Conservation (phyloP, 192 early-diverging fungal species). For the Coemansia sp. region DNA sequence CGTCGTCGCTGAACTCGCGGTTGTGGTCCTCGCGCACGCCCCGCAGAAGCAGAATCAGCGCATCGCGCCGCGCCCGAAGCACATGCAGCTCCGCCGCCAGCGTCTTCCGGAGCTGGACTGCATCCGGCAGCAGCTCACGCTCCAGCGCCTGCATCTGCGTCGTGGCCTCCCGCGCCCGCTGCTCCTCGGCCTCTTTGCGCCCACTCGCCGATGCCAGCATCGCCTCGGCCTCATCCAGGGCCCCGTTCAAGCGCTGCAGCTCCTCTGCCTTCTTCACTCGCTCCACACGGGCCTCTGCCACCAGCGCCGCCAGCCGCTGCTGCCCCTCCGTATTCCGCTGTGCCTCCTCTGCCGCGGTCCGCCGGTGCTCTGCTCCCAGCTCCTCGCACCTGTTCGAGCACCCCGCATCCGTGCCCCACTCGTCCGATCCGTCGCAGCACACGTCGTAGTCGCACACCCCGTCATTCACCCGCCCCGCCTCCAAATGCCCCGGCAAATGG, state of each 20-base stretch:
- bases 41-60: slow-evolving; percentile 20
- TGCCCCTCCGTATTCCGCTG: slow-evolving; percentile 13
- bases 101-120: slow-evolving; percentile 16
- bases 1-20: slow-evolving; percentile 67
- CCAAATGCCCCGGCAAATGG: slow-evolving; percentile 62
- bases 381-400: slow-evolving; percentile 78
- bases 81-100: slow-evolving; percentile 19
- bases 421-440: slow-evolving; percentile 96
- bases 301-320: slow-evolving; percentile 9
- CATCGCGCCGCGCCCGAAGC: slow-evolving; percentile 19
- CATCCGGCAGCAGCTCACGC: slow-evolving; percentile 17
- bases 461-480: slow-evolving; percentile 78
- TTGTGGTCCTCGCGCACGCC: slow-evolving; percentile 61
- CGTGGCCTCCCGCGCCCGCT: slow-evolving; percentile 12
- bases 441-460: slow-evolving; percentile 83
- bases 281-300: slow-evolving; percentile 17
- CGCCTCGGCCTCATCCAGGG: slow-evolving; percentile 7
- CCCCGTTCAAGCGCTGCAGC: slow-evolving; percentile 2
- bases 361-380: slow-evolving; percentile 47
- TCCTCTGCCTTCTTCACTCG: slow-evolving; percentile 13
- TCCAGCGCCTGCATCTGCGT: slow-evolving; percentile 23
- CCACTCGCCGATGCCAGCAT: slow-evolving; percentile 24
- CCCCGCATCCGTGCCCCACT: slow-evolving; percentile 51
- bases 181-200: slow-evolving; percentile 20
- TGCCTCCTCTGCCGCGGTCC: slow-evolving; percentile 17